Conservation (phyloP, 257 asterid species). For the Lantana camara region DNA sequence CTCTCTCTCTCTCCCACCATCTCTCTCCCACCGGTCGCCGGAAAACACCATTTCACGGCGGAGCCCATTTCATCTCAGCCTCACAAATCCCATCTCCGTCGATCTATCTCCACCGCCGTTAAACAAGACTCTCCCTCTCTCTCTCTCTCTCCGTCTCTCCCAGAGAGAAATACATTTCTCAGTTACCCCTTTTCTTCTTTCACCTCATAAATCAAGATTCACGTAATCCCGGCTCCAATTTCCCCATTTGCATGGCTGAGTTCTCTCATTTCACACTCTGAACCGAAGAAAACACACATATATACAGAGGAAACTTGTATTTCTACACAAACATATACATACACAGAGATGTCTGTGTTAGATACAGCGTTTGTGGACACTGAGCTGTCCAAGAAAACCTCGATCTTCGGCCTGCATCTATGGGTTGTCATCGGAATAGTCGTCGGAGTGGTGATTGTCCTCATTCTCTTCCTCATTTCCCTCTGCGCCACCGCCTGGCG, state of each 20-base stretch:
- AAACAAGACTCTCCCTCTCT: background rate
- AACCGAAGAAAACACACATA: background rate
- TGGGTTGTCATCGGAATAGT: constrained; percentile 90
- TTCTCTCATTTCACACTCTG: constrained; percentile 5
- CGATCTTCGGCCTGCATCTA: constrained; percentile 77
- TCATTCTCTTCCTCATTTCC: constrained; percentile 69
- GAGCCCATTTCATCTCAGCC: background rate
- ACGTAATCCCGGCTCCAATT: constrained; percentile 14
- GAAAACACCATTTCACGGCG: constrained; percentile 21
- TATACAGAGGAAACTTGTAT: background rate
- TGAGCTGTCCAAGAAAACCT: constrained; percentile 71
- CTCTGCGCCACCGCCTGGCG: constrained; percentile 85
- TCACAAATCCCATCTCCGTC: constrained; percentile 1
- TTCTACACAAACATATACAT: background rate
- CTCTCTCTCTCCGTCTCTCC: too few relatives aligned
- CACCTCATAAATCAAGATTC: background rate
- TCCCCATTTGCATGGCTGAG: constrained; percentile 31
- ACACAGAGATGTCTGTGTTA: constrained; percentile 57
- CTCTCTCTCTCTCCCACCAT: constrained; percentile 15
- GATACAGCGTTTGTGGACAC: constrained; percentile 64
- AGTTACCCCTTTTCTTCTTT: background rate
- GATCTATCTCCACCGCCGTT: constrained; percentile 13
- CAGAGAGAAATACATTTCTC: background rate
- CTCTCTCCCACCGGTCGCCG: constrained; percentile 24
- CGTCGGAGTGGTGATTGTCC: constrained; percentile 80